Evolutionary conservation across 164 flowering plant species (phyloP), one percentile per base, ranked within the genome.

Genomic region (Berberis vulgaris): DNA sequence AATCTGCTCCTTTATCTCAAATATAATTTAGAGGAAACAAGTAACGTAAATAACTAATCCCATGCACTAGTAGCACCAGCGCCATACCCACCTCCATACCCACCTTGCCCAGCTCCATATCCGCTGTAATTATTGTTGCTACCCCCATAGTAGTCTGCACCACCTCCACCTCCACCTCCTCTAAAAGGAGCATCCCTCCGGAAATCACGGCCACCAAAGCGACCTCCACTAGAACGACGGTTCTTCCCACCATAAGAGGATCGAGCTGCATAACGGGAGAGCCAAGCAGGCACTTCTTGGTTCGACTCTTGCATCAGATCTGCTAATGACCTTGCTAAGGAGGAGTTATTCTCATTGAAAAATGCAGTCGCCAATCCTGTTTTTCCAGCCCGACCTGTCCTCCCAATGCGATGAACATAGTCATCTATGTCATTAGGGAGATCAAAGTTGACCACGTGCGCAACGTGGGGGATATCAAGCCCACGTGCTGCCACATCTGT

Each of bases 211-310:
- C 86, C 86, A 45, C 90, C 90, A 75, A 85, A 85, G n/a, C 87
- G 76, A 4, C 82, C 84, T 9, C 63, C 60, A 38, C 62, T 49
- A 42, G 85, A 86, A 43, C 78, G 45, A 0, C 87, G 84, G 11
- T 67, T 79, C 7, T 81, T 76, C 85, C 86, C 77, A 9, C 83
- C 82, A 66, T 70, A 78, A 38, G 78, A 64, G 7, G 84, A 69
- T 41, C 89, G 65, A 11, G 83, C 68, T 2, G 92, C 89, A 79
- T 72, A 86, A 12, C 84, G 84, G 1, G 75, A 49, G 4, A 84
- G 82, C 89, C 92, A 86, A 57, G 75, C 78, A 49, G 89, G 92
- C 1, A 86, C 92, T 68, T 84, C 92, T 61, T 86, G 92, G 63
- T 81, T 86, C 42, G 92, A 67, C 60, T 86, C 89, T 69, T 83